Evolutionary conservation across 176 grass and related monocot species (phyloP), one percentile per base, ranked within the genome.

Genomic region (Avena eriantha): DNA sequence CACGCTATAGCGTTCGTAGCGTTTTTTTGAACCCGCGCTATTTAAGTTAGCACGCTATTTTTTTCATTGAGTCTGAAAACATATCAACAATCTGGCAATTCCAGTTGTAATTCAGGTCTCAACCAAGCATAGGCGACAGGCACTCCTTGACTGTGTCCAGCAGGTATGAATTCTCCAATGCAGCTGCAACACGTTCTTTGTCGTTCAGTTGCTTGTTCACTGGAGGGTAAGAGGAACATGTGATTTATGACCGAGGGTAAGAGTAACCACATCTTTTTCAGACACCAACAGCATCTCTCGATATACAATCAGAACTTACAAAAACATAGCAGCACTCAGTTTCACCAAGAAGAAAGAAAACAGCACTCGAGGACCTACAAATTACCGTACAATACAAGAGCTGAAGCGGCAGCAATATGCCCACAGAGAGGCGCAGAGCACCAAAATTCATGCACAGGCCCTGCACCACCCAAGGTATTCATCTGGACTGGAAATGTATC

Each of bases 181-280:
- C 97, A 67, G 94, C 97, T 0, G 92, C 94, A 0, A 96, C 94
- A 43, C 97, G 97, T 67, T 98, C 97, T 54, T 98, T 98, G 87
- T 96, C 94, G 2, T 93, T 96, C 82, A 98, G 83, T 87, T 98
- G 97, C 83, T 98, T 98, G 86, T 98, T 98, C 76, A 98, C 97
- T 98, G 82, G 48, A 77, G 45, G 29, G 0, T 15, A 53, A 53
- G 50, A 13, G 16, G 7, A 55, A 68, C 34, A 68, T 10, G 7
- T 3, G 7, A 17, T 2, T 16, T 41, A 41, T 41, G 39, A 41
- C 6, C 39, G 39, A 35, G 18, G 67, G 18, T 70, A 39, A 41
- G 8, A 70, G 33, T 70, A 41, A 43, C 15, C 8, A 58, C 7
- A 70, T 24, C 29, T 19, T 58, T 83, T 55, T 1, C 15, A 45